Conservation (phyloP, 2,329 filamentous ascomycete species). For the Hirsutella rhossiliensis region DNA sequence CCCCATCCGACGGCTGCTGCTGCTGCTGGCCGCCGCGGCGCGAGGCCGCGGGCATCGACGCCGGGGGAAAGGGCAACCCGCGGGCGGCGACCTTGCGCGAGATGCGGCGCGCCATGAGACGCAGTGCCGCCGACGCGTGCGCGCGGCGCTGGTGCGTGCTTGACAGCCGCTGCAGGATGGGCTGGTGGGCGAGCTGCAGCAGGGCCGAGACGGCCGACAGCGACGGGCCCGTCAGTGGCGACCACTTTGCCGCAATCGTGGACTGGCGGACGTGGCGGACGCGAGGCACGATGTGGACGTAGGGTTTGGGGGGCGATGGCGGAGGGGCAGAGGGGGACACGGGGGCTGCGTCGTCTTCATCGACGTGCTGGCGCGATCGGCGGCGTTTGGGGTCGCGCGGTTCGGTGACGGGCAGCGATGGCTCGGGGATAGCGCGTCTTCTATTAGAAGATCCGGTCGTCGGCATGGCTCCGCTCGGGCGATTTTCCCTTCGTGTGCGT, state of each 20-base stretch:
- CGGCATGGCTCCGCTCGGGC: not conserved
- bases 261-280: constrained; percentile 45
- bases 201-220: constrained; percentile 43
- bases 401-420: too few species aligned
- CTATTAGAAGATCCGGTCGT: too few species aligned
- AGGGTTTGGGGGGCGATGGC: constrained; percentile 22
- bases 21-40: constrained; percentile 1
- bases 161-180: constrained; percentile 46
- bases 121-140: constrained; percentile 43
- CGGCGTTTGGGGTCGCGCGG: not conserved
- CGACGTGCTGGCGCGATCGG: not conserved
- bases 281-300: constrained; percentile 38
- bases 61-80: constrained; percentile 55
- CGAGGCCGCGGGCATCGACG: constrained; percentile 16
- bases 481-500: not conserved
- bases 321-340: constrained; percentile 3
- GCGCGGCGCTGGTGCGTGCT: constrained; percentile 33
- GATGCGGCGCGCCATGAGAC: constrained; percentile 41
- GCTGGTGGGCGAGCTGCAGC: constrained; percentile 45
- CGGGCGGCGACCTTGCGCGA: constrained; percentile 41
- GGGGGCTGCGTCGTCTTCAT: constrained; percentile 5
- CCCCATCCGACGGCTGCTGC: constrained; percentile 19
- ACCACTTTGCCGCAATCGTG: constrained; percentile 59
- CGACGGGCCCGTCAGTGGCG: constrained; percentile 39
- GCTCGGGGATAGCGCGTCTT: not conserved